phyloP scores from a whole-genome alignment of 345 rosid species.

The Eutrema yunnanense region DNA sequence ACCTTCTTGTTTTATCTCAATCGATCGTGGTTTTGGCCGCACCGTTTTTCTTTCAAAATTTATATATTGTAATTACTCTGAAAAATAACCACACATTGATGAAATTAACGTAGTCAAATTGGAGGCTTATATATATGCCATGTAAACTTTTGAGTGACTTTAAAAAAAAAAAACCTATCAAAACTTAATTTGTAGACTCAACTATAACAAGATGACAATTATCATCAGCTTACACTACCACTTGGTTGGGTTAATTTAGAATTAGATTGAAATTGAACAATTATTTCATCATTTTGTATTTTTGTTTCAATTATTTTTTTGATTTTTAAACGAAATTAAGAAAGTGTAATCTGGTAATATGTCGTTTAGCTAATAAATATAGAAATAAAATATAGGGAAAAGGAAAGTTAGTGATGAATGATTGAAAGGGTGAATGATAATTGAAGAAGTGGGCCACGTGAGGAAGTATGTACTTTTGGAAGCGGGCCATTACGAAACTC shows the following conservation, averaged over 20 bases:
- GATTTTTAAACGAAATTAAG: neutral
- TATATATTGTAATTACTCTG: too few species aligned
- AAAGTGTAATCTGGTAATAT: constrained; percentile 13
- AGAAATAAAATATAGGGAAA: neutral
- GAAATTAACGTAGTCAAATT: neutral
- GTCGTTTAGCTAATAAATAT: constrained; percentile 12
- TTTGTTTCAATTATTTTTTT: too few species aligned
- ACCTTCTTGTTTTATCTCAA: neutral
- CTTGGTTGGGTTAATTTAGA: neutral
- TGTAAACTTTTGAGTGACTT: neutral
- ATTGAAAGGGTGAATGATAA: constrained; percentile 25
- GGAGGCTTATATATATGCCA: neutral
- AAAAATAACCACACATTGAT: neutral
- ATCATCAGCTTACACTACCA: neutral
- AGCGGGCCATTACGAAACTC: constrained; percentile 19
- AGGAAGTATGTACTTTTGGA: constrained; percentile 14
- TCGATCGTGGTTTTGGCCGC: neutral
- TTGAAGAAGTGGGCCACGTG: constrained; percentile 26
- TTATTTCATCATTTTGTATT: too few species aligned
- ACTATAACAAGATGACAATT: neutral
- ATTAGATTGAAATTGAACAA: neutral
- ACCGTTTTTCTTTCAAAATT: neutral
- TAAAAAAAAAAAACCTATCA: too few species aligned
- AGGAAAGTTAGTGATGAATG: constrained; percentile 20
- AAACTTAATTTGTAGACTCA: too few species aligned